Evolutionary conservation across 768 basidiomycete genomes (phyloP), one percentile per base, ranked within the genome.

Genomic region (Mycena rosella): DNA sequence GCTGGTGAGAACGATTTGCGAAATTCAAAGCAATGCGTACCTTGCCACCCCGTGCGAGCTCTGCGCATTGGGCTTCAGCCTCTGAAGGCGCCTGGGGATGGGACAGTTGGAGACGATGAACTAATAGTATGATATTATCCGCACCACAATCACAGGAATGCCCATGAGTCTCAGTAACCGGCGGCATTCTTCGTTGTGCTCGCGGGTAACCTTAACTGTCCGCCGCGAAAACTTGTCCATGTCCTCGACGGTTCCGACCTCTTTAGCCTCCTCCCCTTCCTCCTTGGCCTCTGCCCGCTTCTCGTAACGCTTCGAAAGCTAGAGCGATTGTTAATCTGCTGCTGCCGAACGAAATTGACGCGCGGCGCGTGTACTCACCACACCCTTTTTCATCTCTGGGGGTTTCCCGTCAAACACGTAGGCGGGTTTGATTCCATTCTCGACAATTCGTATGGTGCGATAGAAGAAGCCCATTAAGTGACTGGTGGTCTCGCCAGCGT

Each of bases 381-480:
- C 96, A 57, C 95, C 95, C 63, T 95, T 91, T 82, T 99, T 99
- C 82, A 99, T 80, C 74, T 98, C 96, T 51, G 98, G 98, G 2
- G 98, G 98, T 78, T 96, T 97, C 24, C 98, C 98, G 79, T 99
- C 98, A 72, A 99, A 99, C 36, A 99, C 95, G 79, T 99, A 99
- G 36, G 92, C 92, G 0, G 97, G 96, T 75, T 99, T 99, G 77
- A 99, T 96, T 5, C 98, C 98, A 71, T 99, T 97, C 81, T 99
- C 98, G 20, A 96, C 96, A 78, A 99, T 99, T 26, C 98, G 88
- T 65, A 99, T 94, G 0, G 98, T 99, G 42, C 96, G 88, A 75
- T 98, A 98, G 82, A 99, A 99, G 79, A 99, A 93, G 0, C 98
- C 98, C 96, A 99, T 98, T 14, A 99, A 84, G 80, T 99, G 97